Conservation (phyloP, 2,329 filamentous ascomycete species). For the Ceratocystis diversiconidia region DNA sequence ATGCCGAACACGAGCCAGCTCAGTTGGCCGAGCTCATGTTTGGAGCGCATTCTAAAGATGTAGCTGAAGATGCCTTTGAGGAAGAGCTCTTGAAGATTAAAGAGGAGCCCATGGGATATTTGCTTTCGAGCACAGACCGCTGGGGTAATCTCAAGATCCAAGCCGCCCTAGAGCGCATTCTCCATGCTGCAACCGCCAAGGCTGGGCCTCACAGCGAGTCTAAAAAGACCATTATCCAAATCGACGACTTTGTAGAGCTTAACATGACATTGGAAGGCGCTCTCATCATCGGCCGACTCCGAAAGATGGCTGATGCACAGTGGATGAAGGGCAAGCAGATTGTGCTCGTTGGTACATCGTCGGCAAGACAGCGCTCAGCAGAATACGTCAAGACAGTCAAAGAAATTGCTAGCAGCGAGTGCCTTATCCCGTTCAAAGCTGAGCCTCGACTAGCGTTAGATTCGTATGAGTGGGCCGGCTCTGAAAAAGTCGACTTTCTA, state of each 20-base stretch:
- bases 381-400: slow-evolving; percentile 30
- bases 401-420: slow-evolving; percentile 30
- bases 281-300: slow-evolving; percentile 54
- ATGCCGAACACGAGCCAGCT: slow-evolving; percentile 25
- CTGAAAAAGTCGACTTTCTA: slow-evolving; percentile 16
- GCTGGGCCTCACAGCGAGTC: slow-evolving; percentile 22
- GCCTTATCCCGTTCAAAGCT: slow-evolving; percentile 24
- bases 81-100: slow-evolving; percentile 33
- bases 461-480: slow-evolving; percentile 16
- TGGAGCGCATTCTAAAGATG: slow-evolving; percentile 12
- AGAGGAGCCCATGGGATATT: slow-evolving; percentile 25
- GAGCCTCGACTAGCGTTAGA: slow-evolving; percentile 17
- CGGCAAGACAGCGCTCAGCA: slow-evolving; percentile 36
- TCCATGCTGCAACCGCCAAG: slow-evolving; percentile 33
- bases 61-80: slow-evolving; percentile 25
- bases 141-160: slow-evolving; percentile 51
- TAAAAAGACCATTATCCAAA: slow-evolving; percentile 54
- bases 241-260: slow-evolving; percentile 72
- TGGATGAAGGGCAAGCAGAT: slow-evolving; percentile 59
- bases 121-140: slow-evolving; percentile 30
- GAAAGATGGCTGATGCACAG: slow-evolving; percentile 54
- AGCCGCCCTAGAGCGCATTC: slow-evolving; percentile 42
- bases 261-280: slow-evolving; percentile 53
- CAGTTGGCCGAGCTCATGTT: slow-evolving; percentile 15
- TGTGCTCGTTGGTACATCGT: slow-evolving; percentile 66